Evolutionary conservation across 108 stramenopile species (phyloP).

Genomic region (Cafeteria roenbergensis): DNA sequence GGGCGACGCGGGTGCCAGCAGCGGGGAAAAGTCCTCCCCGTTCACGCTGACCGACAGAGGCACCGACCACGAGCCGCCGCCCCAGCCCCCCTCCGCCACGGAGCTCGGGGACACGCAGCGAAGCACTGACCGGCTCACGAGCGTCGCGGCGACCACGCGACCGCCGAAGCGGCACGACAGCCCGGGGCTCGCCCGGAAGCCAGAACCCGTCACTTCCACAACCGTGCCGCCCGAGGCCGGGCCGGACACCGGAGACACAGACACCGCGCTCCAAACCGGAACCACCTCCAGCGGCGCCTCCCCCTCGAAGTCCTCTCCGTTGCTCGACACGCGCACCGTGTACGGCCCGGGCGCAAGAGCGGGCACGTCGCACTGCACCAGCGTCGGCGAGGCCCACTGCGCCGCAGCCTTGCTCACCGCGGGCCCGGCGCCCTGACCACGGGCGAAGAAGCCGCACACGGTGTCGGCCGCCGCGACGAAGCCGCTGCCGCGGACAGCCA

Average conservation of each 20-base stretch:
- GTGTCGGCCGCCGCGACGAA: not conserved
- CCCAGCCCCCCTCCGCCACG: not conserved
- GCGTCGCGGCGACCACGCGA: not conserved
- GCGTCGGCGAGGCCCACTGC: not conserved
- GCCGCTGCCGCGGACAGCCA: not conserved
- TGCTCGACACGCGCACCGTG: not conserved
- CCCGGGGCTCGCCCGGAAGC: not conserved
- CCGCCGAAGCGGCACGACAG: not conserved
- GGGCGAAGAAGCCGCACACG: not conserved
- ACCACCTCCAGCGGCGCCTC: not conserved
- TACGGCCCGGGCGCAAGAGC: not conserved
- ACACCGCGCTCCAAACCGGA: not conserved
- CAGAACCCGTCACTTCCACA: not conserved
- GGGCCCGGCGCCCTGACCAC: no score
- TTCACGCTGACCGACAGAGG: not conserved
- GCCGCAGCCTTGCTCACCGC: not conserved
- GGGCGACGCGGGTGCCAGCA: not conserved
- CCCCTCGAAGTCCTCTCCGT: not conserved
- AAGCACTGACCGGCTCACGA: not conserved
- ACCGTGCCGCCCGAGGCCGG: no score
- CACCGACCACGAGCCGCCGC: not conserved
- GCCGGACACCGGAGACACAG: not conserved
- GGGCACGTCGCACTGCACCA: not conserved
- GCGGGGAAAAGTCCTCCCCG: not conserved
- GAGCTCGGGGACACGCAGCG: not conserved